phyloP scores from a whole-genome alignment of 352 stramenopile genomes.

The Pythium aristosporum region DNA sequence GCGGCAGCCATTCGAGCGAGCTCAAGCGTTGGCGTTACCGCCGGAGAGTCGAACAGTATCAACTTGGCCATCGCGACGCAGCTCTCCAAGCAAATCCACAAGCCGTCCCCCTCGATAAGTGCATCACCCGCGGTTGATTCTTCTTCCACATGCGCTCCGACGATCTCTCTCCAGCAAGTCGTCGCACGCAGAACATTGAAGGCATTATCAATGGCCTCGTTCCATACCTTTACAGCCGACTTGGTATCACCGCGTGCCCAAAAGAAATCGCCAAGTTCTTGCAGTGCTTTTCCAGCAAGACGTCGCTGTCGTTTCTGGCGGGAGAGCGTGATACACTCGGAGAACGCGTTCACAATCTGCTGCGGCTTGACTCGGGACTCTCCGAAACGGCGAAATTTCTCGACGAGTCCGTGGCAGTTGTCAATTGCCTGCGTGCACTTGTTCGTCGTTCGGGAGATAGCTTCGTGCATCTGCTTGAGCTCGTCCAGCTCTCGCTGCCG shows the following conservation, averaged over 20 bases:
- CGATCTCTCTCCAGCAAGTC: conserved; percentile 47
- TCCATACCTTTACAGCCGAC: conserved; percentile 60
- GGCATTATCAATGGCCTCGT: conserved; percentile 72
- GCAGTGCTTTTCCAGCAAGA: conserved; percentile 54
- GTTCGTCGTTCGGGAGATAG: conserved; percentile 39
- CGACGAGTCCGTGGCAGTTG: conserved; percentile 43
- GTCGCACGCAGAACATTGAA: conserved; percentile 55
- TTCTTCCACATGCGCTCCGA: conserved; percentile 32
- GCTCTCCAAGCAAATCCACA: conserved; percentile 54
- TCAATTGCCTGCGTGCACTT: conserved; percentile 65
- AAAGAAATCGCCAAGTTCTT: conserved; percentile 75
- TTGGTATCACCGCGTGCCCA: conserved; percentile 42
- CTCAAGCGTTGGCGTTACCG: conserved; percentile 45
- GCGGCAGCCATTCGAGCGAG: conserved; percentile 66
- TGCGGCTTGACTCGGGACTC: conserved; percentile 8
- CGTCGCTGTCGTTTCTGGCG: conserved; percentile 69
- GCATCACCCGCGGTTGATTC: conserved; percentile 4
- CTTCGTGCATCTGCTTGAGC: conserved; percentile 25
- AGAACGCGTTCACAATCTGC: conserved; percentile 47
- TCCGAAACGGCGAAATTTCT: conserved; percentile 36
- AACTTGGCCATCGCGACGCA: conserved; percentile 60
- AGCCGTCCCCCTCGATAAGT: conserved; percentile 50
- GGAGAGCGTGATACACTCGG: conserved; percentile 48
- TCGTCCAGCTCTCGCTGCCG: conserved; percentile 22
- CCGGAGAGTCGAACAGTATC: conserved; percentile 38